A percentile compares a stretch with the other conserved stretches of the same genome.
phyloP scores from a whole-genome alignment of 78 protist genomes.

The Thecamonas trahens region DNA sequence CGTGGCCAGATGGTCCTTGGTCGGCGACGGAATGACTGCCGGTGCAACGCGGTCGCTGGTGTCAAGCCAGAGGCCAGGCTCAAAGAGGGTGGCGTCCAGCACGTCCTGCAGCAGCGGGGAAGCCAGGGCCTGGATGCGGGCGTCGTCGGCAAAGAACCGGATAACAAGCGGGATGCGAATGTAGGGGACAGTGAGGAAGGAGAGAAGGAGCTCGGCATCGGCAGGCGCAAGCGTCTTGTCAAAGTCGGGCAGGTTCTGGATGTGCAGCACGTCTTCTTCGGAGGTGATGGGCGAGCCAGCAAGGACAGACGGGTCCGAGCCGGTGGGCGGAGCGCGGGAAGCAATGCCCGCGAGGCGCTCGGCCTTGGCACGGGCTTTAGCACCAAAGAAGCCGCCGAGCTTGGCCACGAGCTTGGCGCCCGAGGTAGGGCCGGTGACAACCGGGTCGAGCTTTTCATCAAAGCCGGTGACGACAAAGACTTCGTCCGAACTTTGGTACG shows the following conservation, averaged over 20 bases:
- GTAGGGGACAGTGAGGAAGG: conserved; percentile 61
- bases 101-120: conserved; percentile 10
- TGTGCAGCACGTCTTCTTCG: conserved; percentile 53
- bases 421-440: background rate
- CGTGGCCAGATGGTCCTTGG: conserved; percentile 6
- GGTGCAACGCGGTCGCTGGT: background rate
- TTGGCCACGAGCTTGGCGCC: too few relatives aligned
- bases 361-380: too few relatives aligned
- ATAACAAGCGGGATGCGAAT: conserved; percentile 41
- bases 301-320: background rate
- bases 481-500: background rate
- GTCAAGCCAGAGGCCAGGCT: conserved; percentile 30
- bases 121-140: conserved; percentile 12
- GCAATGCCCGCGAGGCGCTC: too few relatives aligned
- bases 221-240: conserved; percentile 35
- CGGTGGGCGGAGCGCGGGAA: too few relatives aligned
- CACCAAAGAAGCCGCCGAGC: too few relatives aligned
- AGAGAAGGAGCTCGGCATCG: conserved; percentile 49
- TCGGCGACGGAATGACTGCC: too few relatives aligned
- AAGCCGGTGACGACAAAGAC: background rate
- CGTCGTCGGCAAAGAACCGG: conserved; percentile 22
- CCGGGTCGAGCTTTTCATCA: background rate
- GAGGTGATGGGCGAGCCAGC: background rate
- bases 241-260: conserved; percentile 32
- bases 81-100: conserved; percentile 19